A percentile compares a stretch with the other conserved stretches of the same genome.
Evolutionary conservation across 2,329 filamentous ascomycete genomes (phyloP).

Genomic region (Neurospora sp.): DNA sequence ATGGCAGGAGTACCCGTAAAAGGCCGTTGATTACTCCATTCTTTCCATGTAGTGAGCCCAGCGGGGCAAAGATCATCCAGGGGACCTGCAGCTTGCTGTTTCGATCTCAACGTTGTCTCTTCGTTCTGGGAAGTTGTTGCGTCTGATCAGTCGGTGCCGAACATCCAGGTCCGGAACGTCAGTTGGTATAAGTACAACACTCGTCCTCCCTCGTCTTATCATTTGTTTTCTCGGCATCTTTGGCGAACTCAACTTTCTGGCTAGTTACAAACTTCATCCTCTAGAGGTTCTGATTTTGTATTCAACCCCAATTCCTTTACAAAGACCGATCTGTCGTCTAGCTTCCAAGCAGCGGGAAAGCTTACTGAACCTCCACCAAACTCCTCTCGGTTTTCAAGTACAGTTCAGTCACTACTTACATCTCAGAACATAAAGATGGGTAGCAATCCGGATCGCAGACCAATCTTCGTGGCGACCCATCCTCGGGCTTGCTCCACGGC

Average conservation of each 20-base stretch:
- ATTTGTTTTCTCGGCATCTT: neutral
- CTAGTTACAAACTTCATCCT: neutral
- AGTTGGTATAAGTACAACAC: neutral
- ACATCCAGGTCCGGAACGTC: neutral
- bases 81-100: neutral
- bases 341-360: neutral
- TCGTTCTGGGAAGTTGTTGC: neutral
- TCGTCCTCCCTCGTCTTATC: neutral
- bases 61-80: neutral
- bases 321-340: neutral
- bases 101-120: neutral
- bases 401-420: neutral
- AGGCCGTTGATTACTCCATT: neutral
- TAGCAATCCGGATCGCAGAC: constrained; percentile 37
- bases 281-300: neutral
- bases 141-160: neutral
- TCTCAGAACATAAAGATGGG: constrained; percentile 28
- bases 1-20: neutral
- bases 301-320: neutral
- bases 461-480: constrained; percentile 89
- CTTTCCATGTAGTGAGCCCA: neutral
- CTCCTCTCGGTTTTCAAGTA: neutral
- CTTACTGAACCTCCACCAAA: neutral
- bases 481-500: constrained; percentile 93
- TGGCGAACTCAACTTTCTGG: neutral